These are phyloP conservation scores for Trichocladium antarcticum DNA, from an alignment of 495 filamentous ascomycete species.

Conservation along the genomic window DNA sequence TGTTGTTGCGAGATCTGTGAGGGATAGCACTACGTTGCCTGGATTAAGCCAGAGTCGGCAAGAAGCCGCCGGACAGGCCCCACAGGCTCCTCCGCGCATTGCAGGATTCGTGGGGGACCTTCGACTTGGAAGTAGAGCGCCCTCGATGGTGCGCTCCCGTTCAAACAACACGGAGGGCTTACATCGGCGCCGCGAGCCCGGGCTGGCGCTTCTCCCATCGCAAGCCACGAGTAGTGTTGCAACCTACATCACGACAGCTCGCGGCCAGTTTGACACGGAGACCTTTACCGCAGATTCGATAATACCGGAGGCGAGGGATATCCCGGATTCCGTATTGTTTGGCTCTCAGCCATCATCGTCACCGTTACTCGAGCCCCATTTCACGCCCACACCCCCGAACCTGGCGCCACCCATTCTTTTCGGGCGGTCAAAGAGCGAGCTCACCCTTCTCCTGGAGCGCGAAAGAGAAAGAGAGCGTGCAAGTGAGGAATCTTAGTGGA, in stretches of 20 bases:
- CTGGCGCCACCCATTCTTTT: slow-evolving; percentile 28
- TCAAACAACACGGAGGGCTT: slow-evolving; percentile 22
- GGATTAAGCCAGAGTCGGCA: not conserved
- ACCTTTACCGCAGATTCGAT: slow-evolving; percentile 9
- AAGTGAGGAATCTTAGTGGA: not conserved
- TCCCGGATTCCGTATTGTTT: slow-evolving; percentile 16
- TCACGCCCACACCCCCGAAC: slow-evolving; percentile 31
- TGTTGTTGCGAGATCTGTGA: slow-evolving; percentile 3
- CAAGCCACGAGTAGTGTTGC: slow-evolving; percentile 25
- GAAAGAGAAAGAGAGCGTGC: slow-evolving; percentile 19
- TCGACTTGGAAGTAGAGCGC: slow-evolving; percentile 4
- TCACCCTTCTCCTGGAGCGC: slow-evolving; percentile 38
- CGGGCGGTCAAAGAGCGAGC: slow-evolving; percentile 40
- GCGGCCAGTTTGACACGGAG: slow-evolving; percentile 31
- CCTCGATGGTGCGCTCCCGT: slow-evolving; percentile 23
- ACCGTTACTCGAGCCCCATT: slow-evolving; percentile 23
- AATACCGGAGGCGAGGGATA: slow-evolving; percentile 13
- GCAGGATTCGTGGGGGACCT: slow-evolving; percentile 21
- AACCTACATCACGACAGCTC: slow-evolving; percentile 24
- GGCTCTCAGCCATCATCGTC: slow-evolving; percentile 19
- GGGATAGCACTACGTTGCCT: slow-evolving; percentile 6
- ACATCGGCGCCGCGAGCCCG: not conserved
- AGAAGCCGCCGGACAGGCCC: not conserved
- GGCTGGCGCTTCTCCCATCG: slow-evolving; percentile 7
- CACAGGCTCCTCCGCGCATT: slow-evolving; percentile 6